Conservation (phyloP, 495 filamentous ascomycete genomes). For the Ascobolus immersus region DNA sequence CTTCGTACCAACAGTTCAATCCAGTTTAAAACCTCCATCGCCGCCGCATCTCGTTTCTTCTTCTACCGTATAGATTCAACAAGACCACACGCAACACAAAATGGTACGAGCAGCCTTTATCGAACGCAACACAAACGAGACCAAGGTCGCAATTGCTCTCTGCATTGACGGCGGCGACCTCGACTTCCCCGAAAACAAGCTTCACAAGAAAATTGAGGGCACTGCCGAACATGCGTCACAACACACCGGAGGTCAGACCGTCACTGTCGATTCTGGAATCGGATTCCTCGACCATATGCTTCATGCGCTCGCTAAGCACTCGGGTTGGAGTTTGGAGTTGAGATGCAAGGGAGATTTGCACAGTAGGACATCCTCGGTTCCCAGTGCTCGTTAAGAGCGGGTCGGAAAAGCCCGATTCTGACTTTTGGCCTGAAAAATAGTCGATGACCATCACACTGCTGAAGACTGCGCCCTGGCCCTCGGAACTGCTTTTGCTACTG, state of each 20-base stretch:
- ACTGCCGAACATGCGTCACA: conserved; percentile 51
- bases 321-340: conserved; percentile 68
- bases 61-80: too few species aligned
- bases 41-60: too few species aligned
- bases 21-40: too few species aligned
- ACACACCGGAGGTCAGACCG: conserved; percentile 50
- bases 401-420: neutral
- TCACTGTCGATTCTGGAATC: conserved; percentile 75
- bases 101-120: conserved; percentile 56
- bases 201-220: conserved; percentile 17
- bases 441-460: conserved; percentile 95
- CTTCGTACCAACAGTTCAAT: too few species aligned
- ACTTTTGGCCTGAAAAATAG: conserved; percentile 21
- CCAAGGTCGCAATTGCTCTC: conserved; percentile 75
- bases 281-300: conserved; percentile 99
- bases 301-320: conserved; percentile 84
- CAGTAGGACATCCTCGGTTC: conserved; percentile 29
- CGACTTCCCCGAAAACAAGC: conserved; percentile 25
- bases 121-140: conserved; percentile 81
- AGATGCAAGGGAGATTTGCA: conserved; percentile 67
- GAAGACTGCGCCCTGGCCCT: conserved; percentile 90
- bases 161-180: conserved; percentile 75
- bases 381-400: too few species aligned
- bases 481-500: conserved; percentile 53
- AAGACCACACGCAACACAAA: too few species aligned